Base-by-base conservation (phyloP, 148 eudicot genomes). In the Cornus kousa region DNA sequence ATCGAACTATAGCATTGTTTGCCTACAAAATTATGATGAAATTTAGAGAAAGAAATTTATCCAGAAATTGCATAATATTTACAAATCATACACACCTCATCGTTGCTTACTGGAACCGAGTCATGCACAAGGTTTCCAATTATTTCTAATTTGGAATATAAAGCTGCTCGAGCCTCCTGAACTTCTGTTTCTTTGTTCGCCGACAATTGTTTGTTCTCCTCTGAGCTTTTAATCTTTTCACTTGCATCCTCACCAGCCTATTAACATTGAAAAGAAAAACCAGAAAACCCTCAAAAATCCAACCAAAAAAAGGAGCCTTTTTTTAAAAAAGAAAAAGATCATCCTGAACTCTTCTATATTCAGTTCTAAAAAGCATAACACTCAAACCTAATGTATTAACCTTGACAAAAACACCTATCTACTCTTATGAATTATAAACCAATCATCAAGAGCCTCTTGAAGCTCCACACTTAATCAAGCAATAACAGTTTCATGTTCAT, bases 121-220 rank as follows among this genome's bases (percentile, higher is more conserved):
- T 95, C 97, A 83, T 95, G 99, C 79, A 95, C 90, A 72, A 95
- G 91, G 80, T 95, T 95, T 71, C 99, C 99, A 72, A 95, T 89
- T 43, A 77, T 40, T 77, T 86, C 87, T 83, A 93, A 82, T 77
- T 86, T 91, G 22, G 93, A 87, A 83, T 87, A 77, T 77, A 93
- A 71, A 39, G 82, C 86, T 37, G 84, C 79, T 55, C 81, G 80
- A 82, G 91, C 89, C 85, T 88, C 99, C 72, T 87, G 86, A 76
- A 90, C 99, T 82, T 93, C 97, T 62, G 76, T 89, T 48, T 91
- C 90, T 82, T 88, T 91, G 64, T 86, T 59, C 9, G 85, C 87
- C 57, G 73, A 82, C 50, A 77, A 78, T 50, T 78, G 80, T 81
- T 91, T 93, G 80, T 87, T 95, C 67, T 95, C 97, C 70, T 91